Evolutionary conservation across 1,139 yeast species (phyloP), one percentile per base, ranked within the genome.

Genomic region (Hyphopichia burtonii): DNA sequence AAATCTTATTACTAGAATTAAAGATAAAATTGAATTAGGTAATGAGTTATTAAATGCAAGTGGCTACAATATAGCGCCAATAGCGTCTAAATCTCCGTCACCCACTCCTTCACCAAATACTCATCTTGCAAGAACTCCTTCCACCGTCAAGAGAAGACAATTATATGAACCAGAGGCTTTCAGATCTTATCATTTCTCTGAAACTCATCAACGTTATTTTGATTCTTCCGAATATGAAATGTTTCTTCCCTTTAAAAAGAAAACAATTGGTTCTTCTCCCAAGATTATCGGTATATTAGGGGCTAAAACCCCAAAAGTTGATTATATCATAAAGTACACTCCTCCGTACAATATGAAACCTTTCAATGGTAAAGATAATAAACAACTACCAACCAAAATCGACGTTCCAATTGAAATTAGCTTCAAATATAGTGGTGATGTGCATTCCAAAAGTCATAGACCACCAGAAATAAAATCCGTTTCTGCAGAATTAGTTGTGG

Each of bases 401-500:
- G 16, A 33, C 12, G 18, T 38, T 15, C 41, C 41, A 1, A 7
- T 36, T 5, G 12, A 14, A 9, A 31, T 36, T 18, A 20, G n/a
- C 4, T 38, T 38, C 30, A 33, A 18, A 31, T 33, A 32, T 19
- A 38, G 20, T 20, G 33, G 34, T 34, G 31, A 31, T 5, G 14
- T 25, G 4, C 31, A 36, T 36, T 30, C 44, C 2, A 37, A 37
- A 31, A 18, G 34, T 11, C 19, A 23, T 31, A 40, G 41, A 28
- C 44, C 47, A 3, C 66, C 68, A 1, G 65, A 60, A 34, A 48
- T 62, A 37, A 61, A 58, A 41, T 41, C 50, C 4, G 34, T 59
- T 9, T 41, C 46, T 10, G 53, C 57, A 2, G 68, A 63, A 40
- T 44, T 63, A 38, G 55, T 57, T 31, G 64, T 53, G 8, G 51